Conservation (phyloP, 2,329 filamentous ascomycete species). For the Exophiala aquamarina region DNA sequence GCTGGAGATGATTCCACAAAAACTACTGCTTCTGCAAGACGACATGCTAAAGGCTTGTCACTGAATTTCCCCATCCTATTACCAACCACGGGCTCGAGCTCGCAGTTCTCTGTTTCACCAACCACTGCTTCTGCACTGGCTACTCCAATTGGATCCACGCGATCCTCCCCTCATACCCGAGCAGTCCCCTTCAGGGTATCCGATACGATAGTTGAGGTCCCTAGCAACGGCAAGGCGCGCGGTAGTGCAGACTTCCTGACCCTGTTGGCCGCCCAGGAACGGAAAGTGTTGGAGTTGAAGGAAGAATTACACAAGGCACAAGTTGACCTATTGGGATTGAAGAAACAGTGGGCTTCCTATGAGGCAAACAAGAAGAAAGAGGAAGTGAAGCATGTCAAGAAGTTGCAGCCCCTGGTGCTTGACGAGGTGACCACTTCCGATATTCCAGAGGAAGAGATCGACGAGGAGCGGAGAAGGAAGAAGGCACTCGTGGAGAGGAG, state of each 20-base stretch:
- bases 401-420: constrained; percentile 18
- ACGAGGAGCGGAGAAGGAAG: constrained; percentile 23
- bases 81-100: constrained; percentile 24
- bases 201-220: constrained; percentile 22
- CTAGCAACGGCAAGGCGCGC: constrained; percentile 33
- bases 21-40: constrained; percentile 24
- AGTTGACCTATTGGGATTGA: constrained; percentile 70
- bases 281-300: constrained; percentile 82
- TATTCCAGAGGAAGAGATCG: constrained; percentile 11
- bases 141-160: constrained; percentile 22
- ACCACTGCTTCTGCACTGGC: constrained; percentile 31
- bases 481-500: constrained; percentile 20
- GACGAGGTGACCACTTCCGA: constrained; percentile 13
- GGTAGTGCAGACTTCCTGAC: constrained; percentile 74
- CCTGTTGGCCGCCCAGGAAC: constrained; percentile 87
- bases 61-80: constrained; percentile 49
- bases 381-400: constrained; percentile 46
- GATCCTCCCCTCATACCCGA: constrained; percentile 24
- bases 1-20: constrained; percentile 6
- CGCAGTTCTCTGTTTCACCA: constrained; percentile 30
- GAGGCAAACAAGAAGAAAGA: constrained; percentile 75
- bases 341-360: constrained; percentile 77
- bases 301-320: constrained; percentile 89
- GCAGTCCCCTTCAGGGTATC: constrained; percentile 11
- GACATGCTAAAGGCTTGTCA: constrained; percentile 46